Percentiles rank a stretch among this genome's conserved stretches.
Conservation (phyloP, 495 filamentous ascomycete genomes). For the Daldinia loculata region DNA sequence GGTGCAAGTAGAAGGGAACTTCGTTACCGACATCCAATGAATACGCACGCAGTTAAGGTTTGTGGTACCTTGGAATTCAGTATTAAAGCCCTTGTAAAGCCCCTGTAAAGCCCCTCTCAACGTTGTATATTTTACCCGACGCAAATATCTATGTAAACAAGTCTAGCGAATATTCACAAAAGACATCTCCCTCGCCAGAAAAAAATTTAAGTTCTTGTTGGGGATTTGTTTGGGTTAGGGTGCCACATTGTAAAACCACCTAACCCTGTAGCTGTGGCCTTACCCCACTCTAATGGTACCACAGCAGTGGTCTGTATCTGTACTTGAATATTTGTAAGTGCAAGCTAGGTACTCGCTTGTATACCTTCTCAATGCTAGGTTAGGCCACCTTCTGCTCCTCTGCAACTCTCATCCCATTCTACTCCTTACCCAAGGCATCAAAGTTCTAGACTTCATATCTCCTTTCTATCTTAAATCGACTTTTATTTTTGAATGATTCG, state of each 20-base stretch:
- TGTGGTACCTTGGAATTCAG: constrained; percentile 22
- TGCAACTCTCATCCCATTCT: too few species aligned
- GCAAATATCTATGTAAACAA: constrained; percentile 8
- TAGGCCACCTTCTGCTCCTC: too few species aligned
- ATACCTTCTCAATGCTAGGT: too few species aligned
- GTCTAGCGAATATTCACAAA: constrained; percentile 31
- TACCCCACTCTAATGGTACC: constrained; percentile 13
- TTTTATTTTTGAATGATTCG: neutral
- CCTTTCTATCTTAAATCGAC: neutral
- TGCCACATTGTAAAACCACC: constrained; percentile 43
- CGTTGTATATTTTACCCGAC: constrained; percentile 25
- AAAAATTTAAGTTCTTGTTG: constrained; percentile 48
- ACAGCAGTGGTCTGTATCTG: neutral
- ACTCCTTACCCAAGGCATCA: neutral
- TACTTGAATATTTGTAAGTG: neutral
- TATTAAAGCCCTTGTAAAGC: neutral
- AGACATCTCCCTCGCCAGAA: constrained; percentile 42
- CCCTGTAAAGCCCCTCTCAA: constrained; percentile 19
- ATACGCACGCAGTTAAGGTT: neutral
- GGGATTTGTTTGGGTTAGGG: constrained; percentile 43
- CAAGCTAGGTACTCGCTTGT: too few species aligned
- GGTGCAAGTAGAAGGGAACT: neutral
- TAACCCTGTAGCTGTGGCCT: constrained; percentile 29
- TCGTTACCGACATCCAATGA: neutral
- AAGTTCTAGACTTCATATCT: constrained; percentile 10